Evolutionary conservation across 2,329 filamentous ascomycete genomes (phyloP).

Genomic region (Magnaporthales sp.): DNA sequence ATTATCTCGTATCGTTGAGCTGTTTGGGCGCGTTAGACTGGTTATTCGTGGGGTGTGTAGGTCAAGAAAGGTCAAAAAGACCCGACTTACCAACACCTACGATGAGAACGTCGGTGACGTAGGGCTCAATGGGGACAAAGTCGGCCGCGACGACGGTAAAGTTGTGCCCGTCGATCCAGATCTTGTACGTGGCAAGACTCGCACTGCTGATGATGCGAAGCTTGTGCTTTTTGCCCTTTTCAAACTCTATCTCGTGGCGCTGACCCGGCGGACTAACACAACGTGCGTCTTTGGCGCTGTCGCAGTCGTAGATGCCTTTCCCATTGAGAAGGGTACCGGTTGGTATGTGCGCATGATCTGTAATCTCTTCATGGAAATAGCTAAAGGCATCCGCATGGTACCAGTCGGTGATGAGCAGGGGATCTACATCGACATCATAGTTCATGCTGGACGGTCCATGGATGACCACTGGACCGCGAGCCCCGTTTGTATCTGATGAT

Average conservation of each 20-base stretch:
- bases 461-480: conserved; percentile 39
- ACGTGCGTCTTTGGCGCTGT: conserved; percentile 8
- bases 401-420: conserved; percentile 43
- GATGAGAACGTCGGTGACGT: conserved; percentile 38
- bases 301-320: conserved; percentile 19
- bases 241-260: conserved; percentile 23
- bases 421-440: conserved; percentile 45
- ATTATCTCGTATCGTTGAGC: conserved; percentile 35
- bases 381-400: conserved; percentile 27
- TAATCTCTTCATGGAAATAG: too few species aligned
- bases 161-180: conserved; percentile 39
- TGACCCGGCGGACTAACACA: conserved; percentile 22
- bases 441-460: conserved; percentile 25
- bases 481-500: too few species aligned
- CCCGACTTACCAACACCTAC: conserved; percentile 39
- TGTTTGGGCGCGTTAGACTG: too few species aligned
- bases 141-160: conserved; percentile 43
- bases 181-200: conserved; percentile 38
- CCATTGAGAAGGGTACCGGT: conserved; percentile 32
- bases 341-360: too few species aligned
- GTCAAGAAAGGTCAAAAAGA: too few species aligned
- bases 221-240: conserved; percentile 33
- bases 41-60: too few species aligned
- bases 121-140: conserved; percentile 41
- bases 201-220: conserved; percentile 43